Base-by-base conservation (phyloP, 2,329 filamentous ascomycete species). In the Cytospora piceicola region DNA sequence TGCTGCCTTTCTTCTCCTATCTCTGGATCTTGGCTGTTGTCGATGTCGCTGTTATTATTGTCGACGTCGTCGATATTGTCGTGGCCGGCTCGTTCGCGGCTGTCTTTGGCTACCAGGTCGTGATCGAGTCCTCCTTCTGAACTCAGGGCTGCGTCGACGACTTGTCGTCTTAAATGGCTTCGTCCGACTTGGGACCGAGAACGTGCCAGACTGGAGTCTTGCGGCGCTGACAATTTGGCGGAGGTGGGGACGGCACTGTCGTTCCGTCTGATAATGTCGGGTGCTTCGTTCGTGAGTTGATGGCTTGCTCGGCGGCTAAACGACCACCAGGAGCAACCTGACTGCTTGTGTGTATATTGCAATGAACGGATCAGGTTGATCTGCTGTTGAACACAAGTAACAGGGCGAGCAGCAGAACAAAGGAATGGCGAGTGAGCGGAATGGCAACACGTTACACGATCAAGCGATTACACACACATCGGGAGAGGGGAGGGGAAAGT, bases 211-310 rank as follows among this genome's bases (percentile, higher is more conserved):
- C 75, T 78, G 72, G 76, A 72, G 70, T 80, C 77, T 74, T 76
- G 79, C 73, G 73, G 75, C 71, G 77, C 75, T 74, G 80, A 83
- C 82, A 83, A 80, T 78, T 78, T 84, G 81, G 76, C 75, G 77
- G 75, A 72, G 72, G 72, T 69, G 63, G 64, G 59, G 63, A 63
- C 63, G 62, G 65, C 58, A 61, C 58, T 63, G 56, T 49, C 36
- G 61, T 49, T 67, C 61, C 67, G 66, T 68, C 64, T 60, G 58
- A 60, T 61, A 32, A 17, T 55, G 39, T 56, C 32, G 61, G 36
- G 20, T 30, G 49, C 32, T 58, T 63, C 61, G 61, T 52, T 30
- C n/a, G 60, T 49, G 60, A 3, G 36, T 62, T 29, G 60, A 56
- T 34, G 49, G 20, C 52, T 52, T 34, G 36, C 46, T 49, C 9